phyloP scores from a whole-genome alignment of 2,329 filamentous ascomycete genomes.

The Erysiphe pulchra region DNA sequence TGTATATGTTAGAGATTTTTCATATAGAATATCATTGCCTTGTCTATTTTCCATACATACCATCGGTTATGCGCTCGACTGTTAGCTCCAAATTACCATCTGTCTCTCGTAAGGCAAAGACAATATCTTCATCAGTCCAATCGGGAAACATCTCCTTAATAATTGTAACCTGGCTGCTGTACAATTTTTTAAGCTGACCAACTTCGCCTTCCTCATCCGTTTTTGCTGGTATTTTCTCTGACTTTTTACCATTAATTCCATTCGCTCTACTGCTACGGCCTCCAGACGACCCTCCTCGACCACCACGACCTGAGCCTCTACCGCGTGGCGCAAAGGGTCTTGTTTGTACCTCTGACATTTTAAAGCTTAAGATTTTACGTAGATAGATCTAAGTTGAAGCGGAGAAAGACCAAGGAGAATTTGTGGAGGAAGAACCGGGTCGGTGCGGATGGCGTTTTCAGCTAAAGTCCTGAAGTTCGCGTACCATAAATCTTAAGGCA shows the following conservation, averaged over 20 bases:
- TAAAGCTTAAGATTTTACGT: slow-evolving; percentile 6
- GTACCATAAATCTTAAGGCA: slow-evolving; percentile 2
- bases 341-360: slow-evolving; percentile 85
- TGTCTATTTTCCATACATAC: slow-evolving; percentile 19
- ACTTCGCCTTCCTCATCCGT: slow-evolving; percentile 73
- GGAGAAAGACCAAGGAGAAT: slow-evolving; percentile 3
- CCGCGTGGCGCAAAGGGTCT: slow-evolving; percentile 64
- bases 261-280: slow-evolving; percentile 40
- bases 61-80: slow-evolving; percentile 57
- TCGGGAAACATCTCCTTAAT: slow-evolving; percentile 86
- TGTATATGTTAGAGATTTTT: too few species aligned
- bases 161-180: slow-evolving; percentile 49
- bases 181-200: slow-evolving; percentile 75
- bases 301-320: slow-evolving; percentile 72
- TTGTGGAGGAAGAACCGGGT: slow-evolving; percentile 2
- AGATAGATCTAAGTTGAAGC: slow-evolving; percentile 3
- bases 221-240: slow-evolving; percentile 26
- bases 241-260: slow-evolving; percentile 49
- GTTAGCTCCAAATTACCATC: slow-evolving; percentile 52
- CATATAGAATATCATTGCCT: background rate
- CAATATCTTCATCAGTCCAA: slow-evolving; percentile 86
- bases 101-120: slow-evolving; percentile 78
- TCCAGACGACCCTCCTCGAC: slow-evolving; percentile 45
- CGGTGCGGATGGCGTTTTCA: slow-evolving; percentile 6
- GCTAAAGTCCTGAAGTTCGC: slow-evolving; percentile 1